phyloP scores from a whole-genome alignment of 1,139 yeast genomes.

The Pichia sp. region DNA sequence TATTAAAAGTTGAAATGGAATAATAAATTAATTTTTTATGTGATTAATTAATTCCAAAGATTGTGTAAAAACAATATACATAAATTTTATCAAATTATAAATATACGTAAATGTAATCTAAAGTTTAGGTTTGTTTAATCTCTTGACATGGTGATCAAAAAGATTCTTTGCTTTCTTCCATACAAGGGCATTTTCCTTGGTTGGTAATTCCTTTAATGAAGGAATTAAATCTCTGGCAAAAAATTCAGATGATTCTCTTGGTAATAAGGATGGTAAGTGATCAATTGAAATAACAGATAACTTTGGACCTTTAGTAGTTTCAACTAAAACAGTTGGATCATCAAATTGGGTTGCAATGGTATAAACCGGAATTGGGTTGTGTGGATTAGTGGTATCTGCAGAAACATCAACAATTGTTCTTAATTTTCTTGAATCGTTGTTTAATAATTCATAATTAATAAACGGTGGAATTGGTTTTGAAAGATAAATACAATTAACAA shows the following conservation, averaged over 20 bases:
- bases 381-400: conserved; percentile 97
- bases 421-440: conserved; percentile 60
- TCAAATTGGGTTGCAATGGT: conserved; percentile 81
- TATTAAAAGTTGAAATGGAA: conserved; percentile 54
- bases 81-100: not conserved
- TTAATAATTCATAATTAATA: conserved; percentile 61
- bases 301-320: conserved; percentile 73
- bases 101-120: not conserved
- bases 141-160: conserved; percentile 75
- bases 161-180: conserved; percentile 86
- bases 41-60: not conserved
- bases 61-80: not conserved
- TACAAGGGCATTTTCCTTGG: conserved; percentile 75
- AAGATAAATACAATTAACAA: conserved; percentile 91
- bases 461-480: conserved; percentile 93
- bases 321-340: conserved; percentile 82
- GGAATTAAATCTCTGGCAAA: conserved; percentile 85
- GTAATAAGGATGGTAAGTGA: conserved; percentile 89
- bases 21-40: conserved; percentile 18
- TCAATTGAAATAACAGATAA: conserved; percentile 93
- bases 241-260: conserved; percentile 94
- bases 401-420: conserved; percentile 95
- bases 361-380: conserved; percentile 95
- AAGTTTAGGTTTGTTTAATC: conserved; percentile 35
- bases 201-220: conserved; percentile 73